A percentile compares a stretch with the other conserved stretches of the same genome.
These are phyloP conservation scores for Mrakia hoshinonis DNA, from an alignment of 768 basidiomycete species.

Conservation along the genomic window DNA sequence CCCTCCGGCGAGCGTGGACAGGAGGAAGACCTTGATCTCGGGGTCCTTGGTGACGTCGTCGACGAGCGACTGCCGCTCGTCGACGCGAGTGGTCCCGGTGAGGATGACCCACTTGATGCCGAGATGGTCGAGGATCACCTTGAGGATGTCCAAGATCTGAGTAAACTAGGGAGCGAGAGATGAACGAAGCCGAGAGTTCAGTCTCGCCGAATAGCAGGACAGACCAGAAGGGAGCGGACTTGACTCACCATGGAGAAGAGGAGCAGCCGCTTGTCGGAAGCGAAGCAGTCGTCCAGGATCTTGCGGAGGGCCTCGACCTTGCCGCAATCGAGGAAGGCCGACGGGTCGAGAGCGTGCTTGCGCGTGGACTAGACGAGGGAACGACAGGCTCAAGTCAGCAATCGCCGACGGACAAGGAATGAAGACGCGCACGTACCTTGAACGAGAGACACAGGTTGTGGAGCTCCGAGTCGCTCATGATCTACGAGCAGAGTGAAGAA, in stretches of 20 bases:
- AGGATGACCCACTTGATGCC: constrained; percentile 68
- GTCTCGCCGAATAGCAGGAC: neutral
- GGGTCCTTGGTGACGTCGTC: constrained; percentile 91
- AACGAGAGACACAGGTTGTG: constrained; percentile 77
- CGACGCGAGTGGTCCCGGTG: constrained; percentile 88
- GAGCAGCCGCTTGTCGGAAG: constrained; percentile 68
- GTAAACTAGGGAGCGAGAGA: constrained; percentile 58
- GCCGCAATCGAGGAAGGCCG: constrained; percentile 49
- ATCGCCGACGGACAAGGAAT: neutral
- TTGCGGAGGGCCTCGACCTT: constrained; percentile 68
- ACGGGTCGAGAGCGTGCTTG: constrained; percentile 11
- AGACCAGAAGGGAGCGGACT: neutral
- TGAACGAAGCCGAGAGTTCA: neutral
- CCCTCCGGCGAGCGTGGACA: constrained; percentile 75
- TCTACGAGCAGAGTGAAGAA: constrained; percentile 40
- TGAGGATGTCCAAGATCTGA: constrained; percentile 87
- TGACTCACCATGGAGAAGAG: constrained; percentile 81
- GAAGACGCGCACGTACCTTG: constrained; percentile 52
- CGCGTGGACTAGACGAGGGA: constrained; percentile 5
- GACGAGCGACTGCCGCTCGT: constrained; percentile 82
- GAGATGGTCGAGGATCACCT: constrained; percentile 65
- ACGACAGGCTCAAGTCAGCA: constrained; percentile 30
- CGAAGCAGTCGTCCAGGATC: constrained; percentile 59
- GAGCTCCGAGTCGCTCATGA: constrained; percentile 96
- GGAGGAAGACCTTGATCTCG: constrained; percentile 75